Evolutionary conservation across 164 flowering plant species (phyloP).

Genomic region (Paratinospora sagittata): DNA sequence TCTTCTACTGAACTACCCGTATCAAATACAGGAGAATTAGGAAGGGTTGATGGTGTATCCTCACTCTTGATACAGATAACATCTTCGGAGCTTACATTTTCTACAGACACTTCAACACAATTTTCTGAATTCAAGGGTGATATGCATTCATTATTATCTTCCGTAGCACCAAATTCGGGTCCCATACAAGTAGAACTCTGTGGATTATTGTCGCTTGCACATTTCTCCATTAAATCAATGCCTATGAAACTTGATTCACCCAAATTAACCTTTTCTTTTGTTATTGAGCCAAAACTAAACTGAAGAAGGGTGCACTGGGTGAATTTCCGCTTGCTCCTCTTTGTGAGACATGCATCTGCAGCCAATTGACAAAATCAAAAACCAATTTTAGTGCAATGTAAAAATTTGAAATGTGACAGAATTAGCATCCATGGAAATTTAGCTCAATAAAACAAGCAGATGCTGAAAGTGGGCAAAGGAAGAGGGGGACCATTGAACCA

Average conservation of each 20-base stretch:
- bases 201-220: slow-evolving; percentile 6
- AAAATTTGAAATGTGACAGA: background rate
- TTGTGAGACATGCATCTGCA: slow-evolving; percentile 69
- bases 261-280: slow-evolving; percentile 23
- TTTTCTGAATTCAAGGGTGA: slow-evolving; percentile 6
- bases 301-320: slow-evolving; percentile 77
- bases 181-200: background rate
- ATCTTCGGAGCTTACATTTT: slow-evolving; percentile 12
- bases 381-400: background rate
- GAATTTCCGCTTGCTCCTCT: slow-evolving; percentile 69
- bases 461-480: too few species aligned
- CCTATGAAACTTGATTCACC: slow-evolving; percentile 17
- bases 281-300: slow-evolving; percentile 39
- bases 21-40: slow-evolving; percentile 14
- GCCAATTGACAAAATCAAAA: slow-evolving; percentile 14
- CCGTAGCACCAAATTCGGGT: slow-evolving; percentile 9
- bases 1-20: slow-evolving; percentile 20
- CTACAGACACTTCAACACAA: slow-evolving; percentile 15
- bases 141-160: slow-evolving; percentile 15
- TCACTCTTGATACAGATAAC: slow-evolving; percentile 7
- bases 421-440: too few species aligned
- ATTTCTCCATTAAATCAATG: background rate
- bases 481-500: too few species aligned
- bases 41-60: slow-evolving; percentile 10
- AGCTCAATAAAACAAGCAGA: too few species aligned